Evolutionary conservation across 169 alveolate species (phyloP).

Genomic region (Plasmodium reichenowi): DNA sequence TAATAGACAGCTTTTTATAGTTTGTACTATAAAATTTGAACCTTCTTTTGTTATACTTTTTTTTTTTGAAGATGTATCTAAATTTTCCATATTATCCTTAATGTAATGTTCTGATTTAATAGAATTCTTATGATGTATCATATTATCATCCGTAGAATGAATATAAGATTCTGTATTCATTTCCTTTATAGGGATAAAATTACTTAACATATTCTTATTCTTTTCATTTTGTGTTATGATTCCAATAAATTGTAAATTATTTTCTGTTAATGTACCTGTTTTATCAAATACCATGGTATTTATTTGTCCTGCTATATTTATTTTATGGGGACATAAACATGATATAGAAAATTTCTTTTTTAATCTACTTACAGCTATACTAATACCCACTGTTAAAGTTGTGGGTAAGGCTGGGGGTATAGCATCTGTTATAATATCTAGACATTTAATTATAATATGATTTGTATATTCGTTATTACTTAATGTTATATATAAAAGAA

Average conservation of each 20-base stretch:
- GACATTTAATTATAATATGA: constrained; percentile 31
- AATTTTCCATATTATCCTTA: background rate
- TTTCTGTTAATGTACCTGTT: constrained; percentile 97
- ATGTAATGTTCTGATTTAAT: background rate
- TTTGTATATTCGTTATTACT: constrained; percentile 38
- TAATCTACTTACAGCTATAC: constrained; percentile 92
- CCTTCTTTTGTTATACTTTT: background rate
- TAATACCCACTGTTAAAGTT: constrained; percentile 92
- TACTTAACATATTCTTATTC: background rate
- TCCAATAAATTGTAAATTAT: constrained; percentile 88
- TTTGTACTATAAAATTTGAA: background rate
- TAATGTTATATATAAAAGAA: background rate
- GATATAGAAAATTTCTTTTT: constrained; percentile 86
- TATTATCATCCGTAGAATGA: background rate
- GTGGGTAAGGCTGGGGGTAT: constrained; percentile 96
- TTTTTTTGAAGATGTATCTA: background rate
- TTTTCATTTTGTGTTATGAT: background rate
- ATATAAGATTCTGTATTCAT: too few relatives aligned
- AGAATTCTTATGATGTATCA: background rate
- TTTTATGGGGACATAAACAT: constrained; percentile 95
- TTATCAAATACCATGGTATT: constrained; percentile 95
- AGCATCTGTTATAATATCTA: constrained; percentile 68
- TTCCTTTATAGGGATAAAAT: background rate
- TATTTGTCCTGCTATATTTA: constrained; percentile 95
- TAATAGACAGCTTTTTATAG: background rate